A percentile compares a stretch with the other conserved stretches of the same genome.
phyloP scores from a whole-genome alignment of 1,284 basidiomycete genomes.

The Boletus coffeatus region DNA sequence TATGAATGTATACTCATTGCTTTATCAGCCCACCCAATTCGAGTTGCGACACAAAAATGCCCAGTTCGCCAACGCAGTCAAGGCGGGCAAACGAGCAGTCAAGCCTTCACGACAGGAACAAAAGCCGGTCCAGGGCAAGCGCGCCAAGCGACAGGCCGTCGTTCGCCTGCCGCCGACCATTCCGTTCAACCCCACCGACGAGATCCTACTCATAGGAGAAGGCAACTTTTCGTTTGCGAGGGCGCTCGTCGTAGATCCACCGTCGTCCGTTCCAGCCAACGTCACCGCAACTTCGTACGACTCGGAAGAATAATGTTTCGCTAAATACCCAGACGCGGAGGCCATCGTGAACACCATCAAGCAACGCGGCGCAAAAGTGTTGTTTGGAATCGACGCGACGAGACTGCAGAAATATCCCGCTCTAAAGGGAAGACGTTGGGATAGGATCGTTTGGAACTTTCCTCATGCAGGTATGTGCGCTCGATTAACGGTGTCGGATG shows the following conservation, averaged over 20 bases:
- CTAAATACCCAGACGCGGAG: constrained; percentile 81
- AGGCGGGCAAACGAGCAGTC: constrained; percentile 66
- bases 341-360: constrained; percentile 56
- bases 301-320: constrained; percentile 66
- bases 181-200: constrained; percentile 75
- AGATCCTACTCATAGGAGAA: constrained; percentile 89
- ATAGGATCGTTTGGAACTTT: constrained; percentile 92
- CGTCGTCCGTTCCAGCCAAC: constrained; percentile 51
- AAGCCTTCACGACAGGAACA: constrained; percentile 57
- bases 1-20: not conserved
- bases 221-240: constrained; percentile 93
- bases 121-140: constrained; percentile 23
- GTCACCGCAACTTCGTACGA: constrained; percentile 90
- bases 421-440: constrained; percentile 60
- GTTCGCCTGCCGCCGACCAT: constrained; percentile 41
- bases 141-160: constrained; percentile 17
- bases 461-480: constrained; percentile 77
- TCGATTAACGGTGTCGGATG: not conserved
- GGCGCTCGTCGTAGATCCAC: constrained; percentile 60
- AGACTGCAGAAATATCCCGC: constrained; percentile 56
- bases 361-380: constrained; percentile 60
- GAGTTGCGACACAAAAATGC: constrained; percentile 74
- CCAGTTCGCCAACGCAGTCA: constrained; percentile 68
- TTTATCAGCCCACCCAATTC: constrained; percentile 58
- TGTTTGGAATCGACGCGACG: constrained; percentile 86